Base-by-base conservation (phyloP, 257 asterid species). In the Fraxinus quadrangulata region DNA sequence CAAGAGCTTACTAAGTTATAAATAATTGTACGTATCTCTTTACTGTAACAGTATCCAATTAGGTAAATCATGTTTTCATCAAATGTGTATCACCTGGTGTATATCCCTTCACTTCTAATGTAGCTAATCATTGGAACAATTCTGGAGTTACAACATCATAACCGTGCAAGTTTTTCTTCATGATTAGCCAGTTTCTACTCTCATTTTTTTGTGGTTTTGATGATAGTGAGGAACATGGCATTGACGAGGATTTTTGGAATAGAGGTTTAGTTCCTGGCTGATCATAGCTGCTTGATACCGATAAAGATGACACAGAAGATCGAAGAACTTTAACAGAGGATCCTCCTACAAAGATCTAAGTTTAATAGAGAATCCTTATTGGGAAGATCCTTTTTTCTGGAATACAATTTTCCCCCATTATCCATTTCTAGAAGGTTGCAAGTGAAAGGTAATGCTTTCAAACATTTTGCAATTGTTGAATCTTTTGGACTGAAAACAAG, bases 401-500 rank as follows among this genome's bases (percentile, higher is more conserved):
- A 82, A 66, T 45, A 90, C 73, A 77, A 91, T 85, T 80, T 89
- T 28, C 98, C 97, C 54, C 86, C 90, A 49, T 74, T 63, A 47
- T 88, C 94, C 88, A 91, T 84, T 77, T 89, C 85, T 24, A 90
- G 79, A 77, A 93, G 97, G 79, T 84, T 78, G 81, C 98, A 93
- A 73, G 92, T 87, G 8, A 97, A 97, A 87, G 97, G 96, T 84
- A 91, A 71, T 71, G 86, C 85, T 84, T 88, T 93, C 83, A 85
- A 82, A 80, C 21, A 77, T 63, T 82, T 86, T 67, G 88, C 80
- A 10, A 83, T 67, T 11, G 74, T 82, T 24, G 90, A 77, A 74
- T 84, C 82, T 69, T 77, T 77, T 0, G 89, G 82, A 79, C 93
- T 92, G 94, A 86, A 81, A 14, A 81, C 51, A 54, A 49, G 42